Conservation (phyloP, 148 eudicot species). For the Camellia granthamiana region DNA sequence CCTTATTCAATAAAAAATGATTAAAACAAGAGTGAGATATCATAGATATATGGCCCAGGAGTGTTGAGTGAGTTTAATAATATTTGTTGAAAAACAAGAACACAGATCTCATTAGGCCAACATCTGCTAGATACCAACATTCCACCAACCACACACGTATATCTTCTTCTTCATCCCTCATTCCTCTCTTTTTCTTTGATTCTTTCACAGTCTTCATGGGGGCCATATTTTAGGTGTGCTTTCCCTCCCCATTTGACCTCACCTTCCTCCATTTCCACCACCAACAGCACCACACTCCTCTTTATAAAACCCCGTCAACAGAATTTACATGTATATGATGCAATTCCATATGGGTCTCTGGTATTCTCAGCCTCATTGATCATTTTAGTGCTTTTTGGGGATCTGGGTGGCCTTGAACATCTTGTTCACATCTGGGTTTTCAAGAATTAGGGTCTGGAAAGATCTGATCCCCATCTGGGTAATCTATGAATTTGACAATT, state of each 20-base stretch:
- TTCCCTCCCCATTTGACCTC: neutral
- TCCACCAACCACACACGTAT: neutral
- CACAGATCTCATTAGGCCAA: constrained; percentile 3
- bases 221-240: constrained; percentile 11
- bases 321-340: too few relatives aligned
- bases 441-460: constrained; percentile 7
- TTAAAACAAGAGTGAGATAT: too few relatives aligned
- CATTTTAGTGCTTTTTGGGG: constrained; percentile 20
- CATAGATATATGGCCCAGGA: too few relatives aligned
- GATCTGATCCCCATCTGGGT: constrained; percentile 14
- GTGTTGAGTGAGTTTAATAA: too few relatives aligned
- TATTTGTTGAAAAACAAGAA: neutral
- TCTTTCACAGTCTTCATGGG: neutral
- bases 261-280: neutral
- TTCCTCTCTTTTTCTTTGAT: neutral
- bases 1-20: too few relatives aligned
- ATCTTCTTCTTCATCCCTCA: neutral
- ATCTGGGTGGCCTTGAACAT: constrained; percentile 21
- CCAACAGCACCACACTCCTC: neutral
- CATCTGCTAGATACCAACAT: neutral
- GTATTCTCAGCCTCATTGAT: constrained; percentile 11
- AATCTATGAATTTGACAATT: neutral
- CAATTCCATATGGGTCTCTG: neutral
- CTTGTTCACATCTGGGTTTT: constrained; percentile 16
- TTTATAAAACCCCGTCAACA: neutral